A percentile compares a stretch with the other conserved stretches of the same genome.
Evolutionary conservation across 805 yeast genomes (phyloP).

Genomic region (Candida ponderosae): DNA sequence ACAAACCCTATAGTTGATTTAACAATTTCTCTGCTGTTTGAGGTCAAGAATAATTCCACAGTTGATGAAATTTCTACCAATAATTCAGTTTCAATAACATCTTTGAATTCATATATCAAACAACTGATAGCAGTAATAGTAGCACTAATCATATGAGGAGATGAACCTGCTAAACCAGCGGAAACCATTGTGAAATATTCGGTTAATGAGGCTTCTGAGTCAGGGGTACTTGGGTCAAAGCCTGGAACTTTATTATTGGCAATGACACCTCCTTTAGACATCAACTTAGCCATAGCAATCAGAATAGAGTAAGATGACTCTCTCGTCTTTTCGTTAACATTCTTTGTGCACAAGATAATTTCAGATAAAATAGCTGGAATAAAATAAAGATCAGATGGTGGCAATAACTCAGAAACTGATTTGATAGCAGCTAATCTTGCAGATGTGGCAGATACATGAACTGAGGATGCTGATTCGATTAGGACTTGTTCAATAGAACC

Average conservation of each 20-base stretch:
- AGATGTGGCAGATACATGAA: conserved; percentile 71
- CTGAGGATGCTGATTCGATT: conserved; percentile 45
- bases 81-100: conserved; percentile 48
- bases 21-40: conserved; percentile 88
- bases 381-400: conserved; percentile 59
- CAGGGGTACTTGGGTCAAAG: conserved; percentile 54
- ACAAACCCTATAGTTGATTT: conserved; percentile 92
- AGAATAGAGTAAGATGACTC: conserved; percentile 69
- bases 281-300: conserved; percentile 71
- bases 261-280: conserved; percentile 60
- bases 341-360: conserved; percentile 84
- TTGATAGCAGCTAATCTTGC: conserved; percentile 67
- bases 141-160: conserved; percentile 97
- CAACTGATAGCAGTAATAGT: conserved; percentile 86
- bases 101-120: conserved; percentile 77
- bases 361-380: conserved; percentile 82
- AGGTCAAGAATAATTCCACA: conserved; percentile 82
- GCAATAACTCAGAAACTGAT: conserved; percentile 52
- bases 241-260: conserved; percentile 61
- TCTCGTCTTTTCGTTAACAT: conserved; percentile 87
- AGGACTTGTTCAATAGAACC: conserved; percentile 53
- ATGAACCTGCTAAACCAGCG: conserved; percentile 92
- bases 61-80: conserved; percentile 75
- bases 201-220: conserved; percentile 56
- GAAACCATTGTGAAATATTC: conserved; percentile 90